A percentile compares a stretch with the other conserved stretches of the same genome.
Conservation (phyloP, 257 asterid species). For the Salvia hispanica region DNA sequence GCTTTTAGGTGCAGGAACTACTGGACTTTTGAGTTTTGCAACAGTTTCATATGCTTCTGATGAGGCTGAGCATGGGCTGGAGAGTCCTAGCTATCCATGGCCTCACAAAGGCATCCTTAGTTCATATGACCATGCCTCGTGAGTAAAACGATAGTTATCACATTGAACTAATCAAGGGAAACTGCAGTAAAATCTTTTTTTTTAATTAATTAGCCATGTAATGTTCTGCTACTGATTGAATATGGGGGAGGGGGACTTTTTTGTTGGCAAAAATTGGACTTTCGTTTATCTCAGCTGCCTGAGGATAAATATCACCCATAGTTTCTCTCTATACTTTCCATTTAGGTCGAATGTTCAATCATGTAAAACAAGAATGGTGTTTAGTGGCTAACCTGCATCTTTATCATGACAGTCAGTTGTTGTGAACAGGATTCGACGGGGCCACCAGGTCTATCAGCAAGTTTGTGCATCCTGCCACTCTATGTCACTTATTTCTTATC, state of each 20-base stretch:
- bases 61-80: constrained; percentile 72
- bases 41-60: constrained; percentile 55
- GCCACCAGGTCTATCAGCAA: constrained; percentile 75
- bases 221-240: neutral
- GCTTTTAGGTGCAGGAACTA: constrained; percentile 57
- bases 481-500: constrained; percentile 71
- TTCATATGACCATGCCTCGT: constrained; percentile 75
- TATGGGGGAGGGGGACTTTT: neutral
- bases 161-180: neutral
- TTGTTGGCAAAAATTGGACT: neutral
- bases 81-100: constrained; percentile 66
- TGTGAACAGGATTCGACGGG: constrained; percentile 68
- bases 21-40: constrained; percentile 56
- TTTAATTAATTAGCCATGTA: neutral
- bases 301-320: neutral
- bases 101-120: constrained; percentile 68
- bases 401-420: neutral
- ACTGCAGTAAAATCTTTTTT: neutral
- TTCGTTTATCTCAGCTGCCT: neutral
- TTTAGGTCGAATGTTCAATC: neutral
- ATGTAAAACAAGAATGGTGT: no score
- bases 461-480: constrained; percentile 86
- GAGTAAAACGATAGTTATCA: constrained; percentile 34
- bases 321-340: neutral
- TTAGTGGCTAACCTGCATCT: constrained; percentile 1